Evolutionary conservation across 345 rosid species (phyloP), one percentile per base, ranked within the genome.

Genomic region (Syzygium aromaticum): DNA sequence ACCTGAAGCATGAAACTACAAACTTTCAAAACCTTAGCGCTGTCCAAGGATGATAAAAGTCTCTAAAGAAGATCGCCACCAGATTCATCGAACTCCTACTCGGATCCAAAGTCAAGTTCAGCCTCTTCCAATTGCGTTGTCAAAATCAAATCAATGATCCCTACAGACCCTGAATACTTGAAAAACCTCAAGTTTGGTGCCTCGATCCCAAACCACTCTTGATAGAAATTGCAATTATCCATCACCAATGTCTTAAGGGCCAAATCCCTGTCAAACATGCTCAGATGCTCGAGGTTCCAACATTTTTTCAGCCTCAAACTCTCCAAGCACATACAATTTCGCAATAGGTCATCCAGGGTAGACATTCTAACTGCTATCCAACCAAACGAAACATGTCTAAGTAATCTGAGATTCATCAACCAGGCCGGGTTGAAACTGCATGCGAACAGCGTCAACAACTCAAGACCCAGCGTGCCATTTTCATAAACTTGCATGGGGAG

Each of bases 1-100:
- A 92, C 92, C 92, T 93, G 92, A 86, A 91, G 85, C 52, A 89
- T 56, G 57, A 77, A 91, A 84, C 89, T 87, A 86, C 92, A 89
- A 5, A 89, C 88, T 1, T 89, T 89, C 88, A 90, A 84, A 25
- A 52, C 64, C 25, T 21, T 85, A 38, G 85, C 93, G 33, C 85
- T 11, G 5, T 40, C 43, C 67, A 91, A 78, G 38, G 89, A 77
- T 51, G 64, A 73, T 13, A 91, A 17, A 25, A 93, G 86, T 7
- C 86, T 88, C 49, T 67, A 87, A 2, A 92, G 84, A 40, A 84
- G 16, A 2, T 52, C 1, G 78, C 46, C 14, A 25, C 90, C 92
- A 77, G 23, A 11, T 43, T 84, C 90, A 13, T 67, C 86, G 38
- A 87, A 92, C 16, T 87, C 89, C 6, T 43, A 13, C 84, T 91